Base-by-base conservation (phyloP, 2,329 filamentous ascomycete genomes). In the Fulvia fulva region DNA sequence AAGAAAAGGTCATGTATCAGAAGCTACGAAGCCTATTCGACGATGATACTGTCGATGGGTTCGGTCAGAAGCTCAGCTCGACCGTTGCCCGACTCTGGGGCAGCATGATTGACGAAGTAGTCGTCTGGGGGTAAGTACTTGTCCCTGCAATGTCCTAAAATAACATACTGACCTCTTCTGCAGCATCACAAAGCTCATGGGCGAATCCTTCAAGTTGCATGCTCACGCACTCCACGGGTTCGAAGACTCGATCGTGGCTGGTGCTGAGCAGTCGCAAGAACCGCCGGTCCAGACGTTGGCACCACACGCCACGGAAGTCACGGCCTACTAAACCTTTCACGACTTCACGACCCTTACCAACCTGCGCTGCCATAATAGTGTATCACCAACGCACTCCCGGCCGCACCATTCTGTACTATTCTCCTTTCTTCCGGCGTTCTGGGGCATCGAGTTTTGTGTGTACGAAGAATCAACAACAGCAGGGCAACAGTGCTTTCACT, bases 51-150 rank as follows among this genome's bases (percentile, higher is more conserved):
- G 88, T 93, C 59, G 90, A 95, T 70, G 81, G 86, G 23, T 90
- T 90, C 73, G 88, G 87, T 64, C 82, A 86, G 53, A 92, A 95
- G 73, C 80, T 99, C 67, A 97, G 93, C 79, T 94, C 92, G n/a
- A 91, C 91, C 53, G 93, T 99, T 45, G 92, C 93, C 63, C 87
- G 90, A 69, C 85, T 97, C 47, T 99, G 94, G 94, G 94, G 93
- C 68, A 93, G 91, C 64, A 97, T 97, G 88, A 87, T 97, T 65
- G 94, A 97, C 73, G 94, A 97, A 77, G 94, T 97, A 63, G 93
- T 97, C 67, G 94, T 99, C 61, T 97, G 94, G 94, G 94, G 94
- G 91, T 96, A 87, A 85, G 91, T 89, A 44, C 11, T 16, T 7
- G 14, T 3, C 12, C 26, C n/a, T 32, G 7, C 25, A 14, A 47